These are phyloP conservation scores for Oleoguttula mirabilis DNA, from an alignment of 495 filamentous ascomycete species.

Conservation along the genomic window DNA sequence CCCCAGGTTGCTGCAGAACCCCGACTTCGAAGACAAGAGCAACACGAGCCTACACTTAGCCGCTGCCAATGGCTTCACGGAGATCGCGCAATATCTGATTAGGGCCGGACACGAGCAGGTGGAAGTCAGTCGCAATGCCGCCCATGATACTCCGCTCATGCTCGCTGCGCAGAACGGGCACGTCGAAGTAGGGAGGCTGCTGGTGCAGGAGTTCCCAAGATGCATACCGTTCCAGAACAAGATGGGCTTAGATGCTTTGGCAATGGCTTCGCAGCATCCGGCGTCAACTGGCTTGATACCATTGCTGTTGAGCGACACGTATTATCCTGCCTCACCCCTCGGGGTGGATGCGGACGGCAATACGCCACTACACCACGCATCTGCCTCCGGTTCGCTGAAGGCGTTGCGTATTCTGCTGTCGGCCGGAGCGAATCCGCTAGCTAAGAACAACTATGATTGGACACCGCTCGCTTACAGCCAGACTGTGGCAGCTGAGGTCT, in stretches of 20 bases:
- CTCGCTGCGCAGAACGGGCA: slow-evolving; percentile 41
- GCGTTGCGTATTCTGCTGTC: slow-evolving; percentile 59
- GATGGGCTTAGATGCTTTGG: slow-evolving; percentile 35
- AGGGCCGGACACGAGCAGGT: slow-evolving; percentile 34
- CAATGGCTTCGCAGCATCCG: slow-evolving; percentile 12
- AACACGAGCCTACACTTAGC: slow-evolving; percentile 74
- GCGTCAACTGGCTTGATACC: slow-evolving; percentile 8
- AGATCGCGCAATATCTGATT: slow-evolving; percentile 44
- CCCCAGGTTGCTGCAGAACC: slow-evolving; percentile 55
- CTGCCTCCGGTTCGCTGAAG: slow-evolving; percentile 56
- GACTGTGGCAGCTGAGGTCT: slow-evolving; percentile 64
- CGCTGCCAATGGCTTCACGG: slow-evolving; percentile 50
- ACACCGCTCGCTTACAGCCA: slow-evolving; percentile 59
- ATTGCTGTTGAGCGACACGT: slow-evolving; percentile 4
- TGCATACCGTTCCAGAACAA: slow-evolving; percentile 24
- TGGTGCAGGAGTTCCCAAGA: slow-evolving; percentile 36
- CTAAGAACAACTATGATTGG: slow-evolving; percentile 58
- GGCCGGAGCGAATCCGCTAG: slow-evolving; percentile 52
- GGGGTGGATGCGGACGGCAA: slow-evolving; percentile 55
- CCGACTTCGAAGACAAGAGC: slow-evolving; percentile 45
- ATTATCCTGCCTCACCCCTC: slow-evolving; percentile 6
- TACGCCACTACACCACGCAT: slow-evolving; percentile 60
- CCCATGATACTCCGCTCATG: slow-evolving; percentile 57
- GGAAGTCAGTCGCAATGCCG: slow-evolving; percentile 53
- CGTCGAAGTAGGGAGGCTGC: slow-evolving; percentile 47